Evolutionary conservation across 75 land plant genomes (phyloP).

Genomic region (Pinus taeda): DNA sequence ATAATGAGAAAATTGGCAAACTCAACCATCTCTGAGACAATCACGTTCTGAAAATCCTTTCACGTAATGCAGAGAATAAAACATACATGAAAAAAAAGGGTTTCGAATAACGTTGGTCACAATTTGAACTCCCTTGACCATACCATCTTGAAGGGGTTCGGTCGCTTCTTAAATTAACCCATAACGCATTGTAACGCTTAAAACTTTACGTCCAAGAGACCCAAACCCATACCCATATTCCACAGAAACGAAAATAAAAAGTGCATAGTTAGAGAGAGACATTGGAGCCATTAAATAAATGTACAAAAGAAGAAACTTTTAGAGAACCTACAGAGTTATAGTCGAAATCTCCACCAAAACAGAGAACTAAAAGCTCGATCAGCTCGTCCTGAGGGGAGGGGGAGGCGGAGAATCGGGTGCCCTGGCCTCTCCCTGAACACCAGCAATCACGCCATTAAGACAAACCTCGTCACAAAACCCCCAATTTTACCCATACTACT

Average conservation of each 20-base stretch:
- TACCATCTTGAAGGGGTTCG: too few relatives aligned
- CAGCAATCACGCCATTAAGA: background rate
- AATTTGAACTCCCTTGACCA: too few relatives aligned
- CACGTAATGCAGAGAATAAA: too few relatives aligned
- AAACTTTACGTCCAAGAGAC: background rate
- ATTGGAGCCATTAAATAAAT: too few relatives aligned
- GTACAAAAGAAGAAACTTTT: background rate
- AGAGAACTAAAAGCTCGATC: background rate
- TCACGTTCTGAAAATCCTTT: too few relatives aligned
- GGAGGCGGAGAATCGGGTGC: background rate
- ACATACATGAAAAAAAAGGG: too few relatives aligned
- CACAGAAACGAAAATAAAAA: background rate
- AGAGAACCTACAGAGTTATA: background rate
- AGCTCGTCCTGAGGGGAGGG: background rate
- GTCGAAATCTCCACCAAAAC: background rate
- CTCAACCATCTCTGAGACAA: too few relatives aligned
- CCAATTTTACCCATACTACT: background rate
- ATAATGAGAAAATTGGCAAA: too few relatives aligned
- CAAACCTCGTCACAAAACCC: background rate
- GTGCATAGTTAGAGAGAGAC: too few relatives aligned
- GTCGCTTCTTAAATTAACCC: too few relatives aligned
- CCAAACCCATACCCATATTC: background rate
- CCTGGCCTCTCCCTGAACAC: slow-evolving; percentile 1
- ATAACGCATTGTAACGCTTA: too few relatives aligned
- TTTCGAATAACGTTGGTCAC: too few relatives aligned